Conservation (phyloP, 129 eudicot genomes). For the Logfia minima region DNA sequence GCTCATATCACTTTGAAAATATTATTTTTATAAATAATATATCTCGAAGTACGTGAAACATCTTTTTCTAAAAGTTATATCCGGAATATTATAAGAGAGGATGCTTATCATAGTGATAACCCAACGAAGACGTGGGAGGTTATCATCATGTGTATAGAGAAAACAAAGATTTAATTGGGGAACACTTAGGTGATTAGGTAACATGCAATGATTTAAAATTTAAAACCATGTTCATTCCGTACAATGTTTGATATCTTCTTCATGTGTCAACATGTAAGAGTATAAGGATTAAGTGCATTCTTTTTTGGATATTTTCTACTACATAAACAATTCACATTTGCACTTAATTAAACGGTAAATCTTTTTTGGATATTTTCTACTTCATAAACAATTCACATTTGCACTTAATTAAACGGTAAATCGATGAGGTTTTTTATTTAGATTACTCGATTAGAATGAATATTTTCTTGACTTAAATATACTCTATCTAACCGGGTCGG, state of each 20-base stretch:
- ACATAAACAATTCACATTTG: neutral
- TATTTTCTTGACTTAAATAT: too few species aligned
- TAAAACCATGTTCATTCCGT: conserved; percentile 36
- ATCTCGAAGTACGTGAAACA: neutral
- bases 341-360: too few species aligned
- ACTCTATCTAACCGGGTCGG: too few species aligned
- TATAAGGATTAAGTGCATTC: conserved; percentile 21
- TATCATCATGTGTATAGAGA: neutral
- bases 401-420: too few species aligned
- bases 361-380: conserved; percentile 31
- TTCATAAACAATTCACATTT: neutral
- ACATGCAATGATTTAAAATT: conserved; percentile 30
- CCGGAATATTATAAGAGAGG: neutral
- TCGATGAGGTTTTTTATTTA: too few species aligned
- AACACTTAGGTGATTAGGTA: neutral
- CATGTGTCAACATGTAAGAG: conserved; percentile 30
- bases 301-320: conserved; percentile 33
- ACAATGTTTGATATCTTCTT: conserved; percentile 25
- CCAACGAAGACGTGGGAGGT: neutral
- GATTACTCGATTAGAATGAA: too few species aligned
- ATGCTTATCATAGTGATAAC: conserved; percentile 15
- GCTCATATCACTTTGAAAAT: neutral
- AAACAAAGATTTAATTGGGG: neutral
- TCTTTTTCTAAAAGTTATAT: neutral
- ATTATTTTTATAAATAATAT: too few species aligned